phyloP scores from a whole-genome alignment of 768 basidiomycete genomes.

The Psilocybe tampanensis region DNA sequence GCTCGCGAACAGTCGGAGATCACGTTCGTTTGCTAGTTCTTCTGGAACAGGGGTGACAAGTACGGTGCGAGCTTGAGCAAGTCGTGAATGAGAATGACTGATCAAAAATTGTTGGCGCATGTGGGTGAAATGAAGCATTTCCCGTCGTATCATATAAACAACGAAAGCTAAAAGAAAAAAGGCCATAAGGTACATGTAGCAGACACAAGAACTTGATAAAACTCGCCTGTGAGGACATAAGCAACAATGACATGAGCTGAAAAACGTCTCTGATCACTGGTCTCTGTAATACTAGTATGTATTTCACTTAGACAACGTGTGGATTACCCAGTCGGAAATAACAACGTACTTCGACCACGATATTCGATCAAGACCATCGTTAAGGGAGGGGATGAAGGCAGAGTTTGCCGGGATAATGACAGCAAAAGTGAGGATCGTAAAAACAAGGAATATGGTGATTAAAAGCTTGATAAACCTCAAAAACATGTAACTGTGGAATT shows the following conservation, averaged over 20 bases:
- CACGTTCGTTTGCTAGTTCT: constrained; percentile 49
- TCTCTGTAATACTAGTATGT: constrained; percentile 36
- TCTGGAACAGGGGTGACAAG: constrained; percentile 67
- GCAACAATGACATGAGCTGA: constrained; percentile 60
- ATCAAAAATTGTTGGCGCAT: constrained; percentile 63
- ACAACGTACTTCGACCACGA: constrained; percentile 52
- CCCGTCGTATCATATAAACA: constrained; percentile 57
- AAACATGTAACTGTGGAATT: constrained; percentile 47
- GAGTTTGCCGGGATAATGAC: constrained; percentile 61
- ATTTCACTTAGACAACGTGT: background rate
- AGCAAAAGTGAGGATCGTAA: constrained; percentile 63
- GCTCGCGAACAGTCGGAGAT: constrained; percentile 53
- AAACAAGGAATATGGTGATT: constrained; percentile 56
- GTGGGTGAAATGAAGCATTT: constrained; percentile 58
- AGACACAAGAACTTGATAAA: background rate
- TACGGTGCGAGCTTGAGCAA: constrained; percentile 69
- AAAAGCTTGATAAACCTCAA: constrained; percentile 63
- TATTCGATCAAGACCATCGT: constrained; percentile 43
- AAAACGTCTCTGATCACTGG: constrained; percentile 44
- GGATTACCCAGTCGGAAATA: background rate
- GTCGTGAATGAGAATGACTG: constrained; percentile 55
- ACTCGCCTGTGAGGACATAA: constrained; percentile 51
- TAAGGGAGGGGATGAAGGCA: constrained; percentile 37
- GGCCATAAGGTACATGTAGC: background rate
- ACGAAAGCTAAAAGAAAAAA: constrained; percentile 49